Evolutionary conservation across 108 stramenopile species (phyloP), one percentile per base, ranked within the genome.

Genomic region (Epithemia pelagica): DNA sequence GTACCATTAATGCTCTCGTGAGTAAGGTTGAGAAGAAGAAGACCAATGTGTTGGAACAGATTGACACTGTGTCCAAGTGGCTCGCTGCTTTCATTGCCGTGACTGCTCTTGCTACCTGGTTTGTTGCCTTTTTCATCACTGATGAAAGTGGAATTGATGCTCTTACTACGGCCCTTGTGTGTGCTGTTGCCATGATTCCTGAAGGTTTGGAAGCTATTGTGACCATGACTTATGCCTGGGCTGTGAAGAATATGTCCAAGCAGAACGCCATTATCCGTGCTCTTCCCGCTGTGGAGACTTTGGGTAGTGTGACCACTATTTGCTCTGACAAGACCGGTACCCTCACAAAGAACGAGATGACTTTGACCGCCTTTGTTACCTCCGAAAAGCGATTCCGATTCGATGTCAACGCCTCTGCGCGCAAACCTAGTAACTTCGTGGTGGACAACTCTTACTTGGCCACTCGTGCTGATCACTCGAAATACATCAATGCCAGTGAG

Each of bases 311-410:
- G 20, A 91, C 92, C n/a, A 85, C 87, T 29, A 95, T 98, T 64
- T 96, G 95, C 91, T 91, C 92, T 32, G 98, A 99, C 87, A 99
- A 99, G 88, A 99, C 98, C 22, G 98, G 98, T 51, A 99, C 98
- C 62, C 86, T 97, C 21, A 99, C 98, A 0, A 77, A 95, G 82
- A 96, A 96, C 79, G 78, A 82, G 54, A 97, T 97, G 96, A 84
- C 88, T 46, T 85, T 96, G 55, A 74, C 74, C 51, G 81, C 85
- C 15, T 85, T 87, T 30, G 86, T 87, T 24, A 89, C 91, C 30
- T 83, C 91, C 61, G 85, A 87, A 59, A 87, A 86, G 27, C 81
- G 77, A 18, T 92, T 82, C 86, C 82, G 84, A 70, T 75, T 73
- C 55, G 75, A 89, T 57, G 83, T 78, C 15, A 77, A 92, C 64